phyloP scores from a whole-genome alignment of 2,329 filamentous ascomycete species.

The Alternaria sp. region DNA sequence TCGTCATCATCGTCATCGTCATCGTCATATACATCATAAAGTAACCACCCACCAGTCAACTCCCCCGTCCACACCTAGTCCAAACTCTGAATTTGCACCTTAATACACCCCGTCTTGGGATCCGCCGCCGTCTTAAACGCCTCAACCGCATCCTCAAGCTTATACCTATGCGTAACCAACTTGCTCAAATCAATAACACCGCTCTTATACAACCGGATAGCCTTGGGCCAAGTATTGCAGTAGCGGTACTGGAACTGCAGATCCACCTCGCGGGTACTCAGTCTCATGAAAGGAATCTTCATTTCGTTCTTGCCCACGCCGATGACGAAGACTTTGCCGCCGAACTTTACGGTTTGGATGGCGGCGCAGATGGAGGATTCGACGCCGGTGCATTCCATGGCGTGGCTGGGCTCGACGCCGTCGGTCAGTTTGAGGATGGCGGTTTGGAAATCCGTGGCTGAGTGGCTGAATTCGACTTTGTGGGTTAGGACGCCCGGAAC shows the following conservation, averaged over 20 bases:
- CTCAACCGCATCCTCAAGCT: slow-evolving; percentile 83
- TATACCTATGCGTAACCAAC: slow-evolving; percentile 85
- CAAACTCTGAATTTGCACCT: slow-evolving; percentile 87
- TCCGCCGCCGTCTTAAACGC: slow-evolving; percentile 90
- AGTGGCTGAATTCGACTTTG: slow-evolving; percentile 69
- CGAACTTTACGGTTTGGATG: slow-evolving; percentile 91
- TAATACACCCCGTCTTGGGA: slow-evolving; percentile 93
- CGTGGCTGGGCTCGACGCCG: slow-evolving; percentile 79
- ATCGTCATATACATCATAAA: background rate
- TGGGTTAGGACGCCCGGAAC: slow-evolving; percentile 81
- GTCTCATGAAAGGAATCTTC: slow-evolving; percentile 92
- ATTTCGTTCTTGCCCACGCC: slow-evolving; percentile 96
- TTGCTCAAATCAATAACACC: slow-evolving; percentile 81
- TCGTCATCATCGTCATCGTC: background rate
- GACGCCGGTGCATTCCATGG: slow-evolving; percentile 92
- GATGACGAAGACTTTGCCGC: slow-evolving; percentile 95
- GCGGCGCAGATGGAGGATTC: slow-evolving; percentile 86
- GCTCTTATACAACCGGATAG: slow-evolving; percentile 84
- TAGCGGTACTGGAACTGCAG: slow-evolving; percentile 97
- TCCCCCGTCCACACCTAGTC: slow-evolving; percentile 18
- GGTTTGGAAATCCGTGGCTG: slow-evolving; percentile 73
- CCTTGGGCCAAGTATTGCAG: slow-evolving; percentile 92
- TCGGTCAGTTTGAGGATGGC: slow-evolving; percentile 70
- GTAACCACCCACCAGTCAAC: background rate
- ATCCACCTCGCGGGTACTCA: slow-evolving; percentile 90